These are phyloP conservation scores for Penicillium sp. DNA, from an alignment of 2,329 filamentous ascomycete genomes.

Conservation along the genomic window DNA sequence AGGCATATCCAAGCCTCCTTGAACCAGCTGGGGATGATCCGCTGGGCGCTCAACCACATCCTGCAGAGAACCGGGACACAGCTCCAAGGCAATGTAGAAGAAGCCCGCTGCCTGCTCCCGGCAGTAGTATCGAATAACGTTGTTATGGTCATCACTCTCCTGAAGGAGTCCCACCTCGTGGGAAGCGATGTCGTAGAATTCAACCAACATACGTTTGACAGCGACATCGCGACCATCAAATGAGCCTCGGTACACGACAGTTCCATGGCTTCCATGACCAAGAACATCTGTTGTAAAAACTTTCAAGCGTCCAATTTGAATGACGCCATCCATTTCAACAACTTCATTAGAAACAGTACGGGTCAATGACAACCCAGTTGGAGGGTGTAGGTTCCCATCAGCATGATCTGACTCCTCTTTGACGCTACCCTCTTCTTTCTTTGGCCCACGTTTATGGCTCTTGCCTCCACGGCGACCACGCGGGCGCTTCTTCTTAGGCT, in stretches of 20 bases:
- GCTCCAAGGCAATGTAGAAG: constrained; percentile 92
- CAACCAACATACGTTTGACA: constrained; percentile 94
- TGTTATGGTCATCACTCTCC: constrained; percentile 93
- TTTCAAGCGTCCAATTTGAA: constrained; percentile 65
- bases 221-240: constrained; percentile 93
- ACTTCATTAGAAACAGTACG: constrained; percentile 60
- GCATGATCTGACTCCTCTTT: constrained; percentile 61
- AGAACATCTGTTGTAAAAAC: constrained; percentile 66
- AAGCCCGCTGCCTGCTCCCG: constrained; percentile 89
- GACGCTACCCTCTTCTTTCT: constrained; percentile 49
- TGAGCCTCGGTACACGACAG: constrained; percentile 90
- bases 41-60: constrained; percentile 83
- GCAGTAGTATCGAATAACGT: constrained; percentile 95
- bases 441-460: constrained; percentile 61
- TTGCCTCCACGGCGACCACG: constrained; percentile 74
- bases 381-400: constrained; percentile 50
- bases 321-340: constrained; percentile 63
- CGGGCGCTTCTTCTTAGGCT: constrained; percentile 71
- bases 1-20: constrained; percentile 71
- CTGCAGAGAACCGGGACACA: constrained; percentile 90
- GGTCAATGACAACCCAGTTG: constrained; percentile 61
- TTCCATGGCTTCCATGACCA: constrained; percentile 90
- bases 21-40: constrained; percentile 69
- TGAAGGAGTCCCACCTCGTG: constrained; percentile 89
- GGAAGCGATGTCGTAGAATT: constrained; percentile 93